Base-by-base conservation (phyloP, 495 filamentous ascomycete genomes). In the Podospora sp. region DNA sequence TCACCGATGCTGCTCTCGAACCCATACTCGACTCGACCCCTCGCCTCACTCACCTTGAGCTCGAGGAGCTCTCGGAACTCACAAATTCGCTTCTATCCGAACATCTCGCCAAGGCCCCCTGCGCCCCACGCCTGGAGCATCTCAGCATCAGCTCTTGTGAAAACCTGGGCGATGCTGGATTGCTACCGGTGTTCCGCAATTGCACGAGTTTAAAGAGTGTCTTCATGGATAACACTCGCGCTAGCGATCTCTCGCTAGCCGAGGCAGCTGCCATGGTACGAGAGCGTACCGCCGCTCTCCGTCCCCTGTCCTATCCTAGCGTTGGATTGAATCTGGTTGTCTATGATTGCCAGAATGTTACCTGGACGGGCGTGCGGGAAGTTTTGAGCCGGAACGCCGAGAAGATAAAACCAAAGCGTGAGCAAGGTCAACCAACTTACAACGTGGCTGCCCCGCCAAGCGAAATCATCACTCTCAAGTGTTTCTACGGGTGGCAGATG, bases 401-500 rank as follows among this genome's bases (percentile, higher is more conserved):
- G 68, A 78, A 89, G 56, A 78, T 77, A 1, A 74, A 77, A 25
- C 63, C 67, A 6, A 57, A 18, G 16, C 50, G 29, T 27, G 16
- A n/a, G 5, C 24, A 35, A 46, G 4, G 21, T 26, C n/a, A n/a
- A 9, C 11, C 51, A 0, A 11, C 53, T 12, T 12, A 36, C 29
- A 40, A 46, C 3, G 22, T 29, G 1, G 33, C 35, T 11, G 69
- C 83, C 0, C 91, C 87, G 51, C 89, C 91, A 0, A 86, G 84
- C 4, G 88, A 95, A 70, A 86, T 97, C 60, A 91, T 98, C 62
- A 80, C 86, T 20, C 83, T 99, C 49, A 97, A 96, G 76, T 97
- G 93, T 76, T 98, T 93, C 81, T 94, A 96, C 76, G 92, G 89
- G 21, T 98, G 92, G 88, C 95, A 99, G 79, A 90, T 90, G 75